Percentiles rank a stretch among this genome's conserved stretches.
Conservation (phyloP, 169 alveolate genomes). For the Fabrea salina region DNA sequence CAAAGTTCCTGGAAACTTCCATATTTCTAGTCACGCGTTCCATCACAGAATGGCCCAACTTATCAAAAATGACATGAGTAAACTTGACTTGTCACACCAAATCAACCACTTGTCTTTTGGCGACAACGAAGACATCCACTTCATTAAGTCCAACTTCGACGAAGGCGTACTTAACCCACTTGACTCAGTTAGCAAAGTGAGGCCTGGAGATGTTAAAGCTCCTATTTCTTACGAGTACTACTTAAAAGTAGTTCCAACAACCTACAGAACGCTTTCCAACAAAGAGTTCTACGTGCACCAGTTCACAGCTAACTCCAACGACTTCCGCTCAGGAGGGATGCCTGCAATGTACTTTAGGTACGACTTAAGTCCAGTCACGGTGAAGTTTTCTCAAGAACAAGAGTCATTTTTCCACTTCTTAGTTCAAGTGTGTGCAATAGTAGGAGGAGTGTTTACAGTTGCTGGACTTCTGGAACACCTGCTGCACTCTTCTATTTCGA, state of each 20-base stretch:
- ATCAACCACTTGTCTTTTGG: conserved; percentile 84
- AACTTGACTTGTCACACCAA: conserved; percentile 73
- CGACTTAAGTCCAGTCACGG: conserved; percentile 82
- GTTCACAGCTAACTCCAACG: conserved; percentile 70
- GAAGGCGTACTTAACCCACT: conserved; percentile 65
- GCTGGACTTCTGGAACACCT: conserved; percentile 67
- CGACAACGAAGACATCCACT: conserved; percentile 54
- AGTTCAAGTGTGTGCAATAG: conserved; percentile 76
- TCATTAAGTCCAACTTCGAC: conserved; percentile 49
- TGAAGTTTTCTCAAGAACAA: conserved; percentile 55
- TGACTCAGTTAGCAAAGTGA: conserved; percentile 44
- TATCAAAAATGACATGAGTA: neutral
- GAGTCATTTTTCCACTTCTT: conserved; percentile 67
- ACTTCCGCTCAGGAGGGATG: conserved; percentile 49
- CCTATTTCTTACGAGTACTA: conserved; percentile 59
- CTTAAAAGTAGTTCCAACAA: conserved; percentile 71
- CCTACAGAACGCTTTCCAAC: conserved; percentile 46
- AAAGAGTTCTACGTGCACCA: conserved; percentile 57
- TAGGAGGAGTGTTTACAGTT: conserved; percentile 85
- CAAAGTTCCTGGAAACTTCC: conserved; percentile 86
- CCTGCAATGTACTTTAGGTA: conserved; percentile 79
- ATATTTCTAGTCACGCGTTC: conserved; percentile 77
- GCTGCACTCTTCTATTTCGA: conserved; percentile 1
- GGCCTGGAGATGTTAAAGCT: neutral
- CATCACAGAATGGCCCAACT: neutral